These are phyloP conservation scores for Mycena sp. DNA, from an alignment of 1,284 basidiomycete species.

Conservation along the genomic window DNA sequence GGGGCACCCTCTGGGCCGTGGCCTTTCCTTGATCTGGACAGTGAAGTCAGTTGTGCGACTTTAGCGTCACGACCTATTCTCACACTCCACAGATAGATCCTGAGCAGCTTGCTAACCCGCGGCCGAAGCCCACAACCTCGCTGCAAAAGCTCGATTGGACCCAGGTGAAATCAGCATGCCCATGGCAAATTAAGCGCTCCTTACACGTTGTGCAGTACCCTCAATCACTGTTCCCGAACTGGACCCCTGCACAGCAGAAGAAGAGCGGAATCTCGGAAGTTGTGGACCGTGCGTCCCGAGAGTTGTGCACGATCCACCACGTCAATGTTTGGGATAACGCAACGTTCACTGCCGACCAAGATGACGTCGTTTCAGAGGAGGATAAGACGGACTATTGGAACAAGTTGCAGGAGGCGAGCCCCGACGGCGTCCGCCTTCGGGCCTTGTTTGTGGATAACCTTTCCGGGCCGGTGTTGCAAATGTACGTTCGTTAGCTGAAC, in stretches of 20 bases:
- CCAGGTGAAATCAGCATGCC: not conserved
- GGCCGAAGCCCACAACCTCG: constrained; percentile 28
- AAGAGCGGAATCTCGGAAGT: constrained; percentile 52
- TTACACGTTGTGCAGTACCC: constrained; percentile 54
- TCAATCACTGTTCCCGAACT: constrained; percentile 60
- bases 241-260: constrained; percentile 57
- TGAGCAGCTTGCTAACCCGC: constrained; percentile 30
- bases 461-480: constrained; percentile 55
- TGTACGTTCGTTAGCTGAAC: not conserved
- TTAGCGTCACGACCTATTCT: not conserved
- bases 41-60: constrained; percentile 37
- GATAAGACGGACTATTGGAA: constrained; percentile 50
- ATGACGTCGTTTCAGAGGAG: constrained; percentile 31
- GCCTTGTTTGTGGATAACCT: constrained; percentile 60
- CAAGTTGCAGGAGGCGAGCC: constrained; percentile 45
- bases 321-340: constrained; percentile 54
- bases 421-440: constrained; percentile 50
- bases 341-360: constrained; percentile 40
- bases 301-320: constrained; percentile 48
- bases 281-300: constrained; percentile 37
- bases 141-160: constrained; percentile 24
- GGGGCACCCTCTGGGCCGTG: constrained; percentile 53
- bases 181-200: constrained; percentile 10
- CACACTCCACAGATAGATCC: constrained; percentile 34
- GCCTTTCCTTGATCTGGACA: constrained; percentile 51